These are phyloP conservation scores for Rhizopogon sp. DNA, from an alignment of 768 basidiomycete genomes.

Conservation along the genomic window DNA sequence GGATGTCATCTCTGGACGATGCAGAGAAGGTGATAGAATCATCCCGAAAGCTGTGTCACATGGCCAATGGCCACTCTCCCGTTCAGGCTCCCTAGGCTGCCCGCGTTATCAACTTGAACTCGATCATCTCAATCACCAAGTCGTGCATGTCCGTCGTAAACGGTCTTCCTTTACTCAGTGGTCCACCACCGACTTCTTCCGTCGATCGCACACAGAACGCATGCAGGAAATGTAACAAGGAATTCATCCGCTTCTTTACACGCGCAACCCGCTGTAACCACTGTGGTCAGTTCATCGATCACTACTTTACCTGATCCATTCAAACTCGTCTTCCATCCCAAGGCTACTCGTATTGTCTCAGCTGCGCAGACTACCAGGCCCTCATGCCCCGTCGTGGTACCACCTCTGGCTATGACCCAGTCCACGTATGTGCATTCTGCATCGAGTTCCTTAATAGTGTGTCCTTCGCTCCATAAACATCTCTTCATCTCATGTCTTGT, in stretches of 20 bases:
- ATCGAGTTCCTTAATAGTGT: constrained; percentile 64
- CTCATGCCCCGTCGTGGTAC: constrained; percentile 61
- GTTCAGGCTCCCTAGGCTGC: too few species aligned
- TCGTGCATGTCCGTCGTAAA: background rate
- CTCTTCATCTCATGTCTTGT: background rate
- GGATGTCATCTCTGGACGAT: too few species aligned
- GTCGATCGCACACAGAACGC: constrained; percentile 27
- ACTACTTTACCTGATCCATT: background rate
- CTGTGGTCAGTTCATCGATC: constrained; percentile 48
- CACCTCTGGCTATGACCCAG: constrained; percentile 55
- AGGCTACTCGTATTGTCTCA: constrained; percentile 73
- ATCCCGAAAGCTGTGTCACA: too few species aligned
- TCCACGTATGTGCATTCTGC: constrained; percentile 69
- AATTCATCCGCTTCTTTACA: constrained; percentile 64
- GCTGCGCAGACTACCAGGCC: constrained; percentile 72
- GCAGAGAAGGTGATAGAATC: too few species aligned
- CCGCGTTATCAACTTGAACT: background rate
- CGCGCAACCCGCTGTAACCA: constrained; percentile 67
- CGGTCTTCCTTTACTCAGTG: constrained; percentile 70
- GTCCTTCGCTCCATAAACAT: constrained; percentile 13
- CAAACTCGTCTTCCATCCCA: constrained; percentile 4
- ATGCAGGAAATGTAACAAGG: constrained; percentile 71
- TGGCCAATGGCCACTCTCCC: too few species aligned
- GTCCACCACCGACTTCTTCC: constrained; percentile 44
- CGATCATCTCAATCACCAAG: background rate